Conservation (phyloP, 805 yeast genomes). For the Jamesozyma hellenica region DNA sequence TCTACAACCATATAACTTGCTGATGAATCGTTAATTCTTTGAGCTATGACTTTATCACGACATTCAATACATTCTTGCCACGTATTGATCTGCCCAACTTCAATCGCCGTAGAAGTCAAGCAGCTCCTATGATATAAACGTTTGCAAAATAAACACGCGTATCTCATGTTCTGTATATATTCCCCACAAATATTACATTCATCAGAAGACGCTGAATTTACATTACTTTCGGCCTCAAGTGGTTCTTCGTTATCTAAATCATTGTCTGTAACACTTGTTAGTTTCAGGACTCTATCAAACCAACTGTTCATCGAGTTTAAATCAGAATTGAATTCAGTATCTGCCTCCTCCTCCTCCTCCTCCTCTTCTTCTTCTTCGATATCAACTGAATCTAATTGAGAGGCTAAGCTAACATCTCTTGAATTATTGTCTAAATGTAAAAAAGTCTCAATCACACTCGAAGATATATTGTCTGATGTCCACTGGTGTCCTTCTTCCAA, state of each 20-base stretch:
- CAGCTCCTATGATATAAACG: slow-evolving; percentile 22
- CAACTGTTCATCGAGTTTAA: too few relatives aligned
- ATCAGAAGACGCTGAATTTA: too few relatives aligned
- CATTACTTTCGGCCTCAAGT: too few relatives aligned
- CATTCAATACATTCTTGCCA: slow-evolving; percentile 18
- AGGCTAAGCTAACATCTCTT: too few relatives aligned
- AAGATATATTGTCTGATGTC: too few relatives aligned
- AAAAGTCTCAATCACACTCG: too few relatives aligned
- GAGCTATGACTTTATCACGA: neutral
- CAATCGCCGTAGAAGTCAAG: slow-evolving; percentile 13
- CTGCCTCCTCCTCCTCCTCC: neutral
- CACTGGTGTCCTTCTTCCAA: too few relatives aligned
- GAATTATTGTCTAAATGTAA: too few relatives aligned
- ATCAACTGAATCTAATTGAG: too few relatives aligned
- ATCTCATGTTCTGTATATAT: slow-evolving; percentile 5
- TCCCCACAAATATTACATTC: slow-evolving; percentile 18
- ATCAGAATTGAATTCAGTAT: slow-evolving; percentile 5
- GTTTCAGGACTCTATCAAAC: neutral
- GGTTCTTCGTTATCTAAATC: neutral
- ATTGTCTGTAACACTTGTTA: neutral
- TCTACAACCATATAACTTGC: neutral
- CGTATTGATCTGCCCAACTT: slow-evolving; percentile 15
- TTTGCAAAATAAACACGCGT: slow-evolving; percentile 13
- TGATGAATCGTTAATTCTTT: neutral
- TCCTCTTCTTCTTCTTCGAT: too few relatives aligned